phyloP scores from a whole-genome alignment of 805 yeast genomes.

The Zygotorulaspora danielsina region DNA sequence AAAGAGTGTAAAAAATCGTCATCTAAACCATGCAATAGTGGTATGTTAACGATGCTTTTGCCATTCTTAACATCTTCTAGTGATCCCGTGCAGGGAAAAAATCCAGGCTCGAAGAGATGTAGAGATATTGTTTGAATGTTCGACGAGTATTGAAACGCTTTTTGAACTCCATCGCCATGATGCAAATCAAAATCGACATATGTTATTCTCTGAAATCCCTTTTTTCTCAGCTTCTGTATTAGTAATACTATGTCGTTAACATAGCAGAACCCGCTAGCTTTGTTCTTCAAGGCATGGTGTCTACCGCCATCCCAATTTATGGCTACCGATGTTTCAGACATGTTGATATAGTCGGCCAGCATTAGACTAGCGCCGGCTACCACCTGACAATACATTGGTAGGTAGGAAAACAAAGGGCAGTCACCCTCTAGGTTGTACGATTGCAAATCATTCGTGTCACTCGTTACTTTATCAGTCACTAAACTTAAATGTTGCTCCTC shows the following conservation, averaged over 20 bases:
- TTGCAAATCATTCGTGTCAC: constrained; percentile 17
- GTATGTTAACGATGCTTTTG: constrained; percentile 48
- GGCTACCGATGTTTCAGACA: constrained; percentile 37
- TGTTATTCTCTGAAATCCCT: constrained; percentile 43
- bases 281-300: constrained; percentile 56
- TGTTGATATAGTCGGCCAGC: constrained; percentile 40
- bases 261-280: constrained; percentile 70
- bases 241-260: constrained; percentile 63
- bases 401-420: constrained; percentile 56
- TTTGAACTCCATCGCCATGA: constrained; percentile 77
- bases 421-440: constrained; percentile 53
- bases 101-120: constrained; percentile 62
- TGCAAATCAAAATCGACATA: constrained; percentile 73
- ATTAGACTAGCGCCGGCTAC: constrained; percentile 57
- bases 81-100: constrained; percentile 69
- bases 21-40: constrained; percentile 51
- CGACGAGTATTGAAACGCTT: constrained; percentile 53
- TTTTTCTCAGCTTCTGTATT: constrained; percentile 47
- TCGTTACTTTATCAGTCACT: constrained; percentile 6
- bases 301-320: constrained; percentile 80
- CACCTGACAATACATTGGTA: constrained; percentile 46
- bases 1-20: constrained; percentile 43
- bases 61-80: constrained; percentile 38
- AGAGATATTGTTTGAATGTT: constrained; percentile 58
- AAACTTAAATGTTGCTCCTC: constrained; percentile 8